Evolutionary conservation across 768 basidiomycete genomes (phyloP), one percentile per base, ranked within the genome.

Genomic region (Russula abietina): DNA sequence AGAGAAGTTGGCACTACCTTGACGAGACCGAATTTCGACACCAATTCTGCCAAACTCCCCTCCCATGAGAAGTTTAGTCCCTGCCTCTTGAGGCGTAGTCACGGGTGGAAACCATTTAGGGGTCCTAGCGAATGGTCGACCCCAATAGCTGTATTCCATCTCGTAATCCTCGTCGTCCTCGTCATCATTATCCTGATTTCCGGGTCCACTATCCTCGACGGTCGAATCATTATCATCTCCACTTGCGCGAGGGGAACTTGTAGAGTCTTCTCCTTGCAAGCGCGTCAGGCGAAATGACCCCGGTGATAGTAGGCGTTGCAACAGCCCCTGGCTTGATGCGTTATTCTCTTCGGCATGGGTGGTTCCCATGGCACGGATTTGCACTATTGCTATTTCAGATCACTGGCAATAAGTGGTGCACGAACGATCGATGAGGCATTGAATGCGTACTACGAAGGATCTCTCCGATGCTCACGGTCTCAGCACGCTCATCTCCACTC

Each of bases 11-110:
- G 70, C 70, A 38, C 75, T 69, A 45, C 77, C 75, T 32, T 72
- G 75, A 50, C 77, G 75, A 36, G 75, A 73, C 65, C 74, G 77
- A 16, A 79, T 70, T 70, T 85, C 85, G 59, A 77, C 73, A 39
- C 77, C 75, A 38, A 90, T 77, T 61, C 81, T 75, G 19, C 92
- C 92, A 72, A 93, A 96, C 57, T 93, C 89, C 51, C 93, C 93
- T 67, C 85, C 80, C 66, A 81, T 80, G 11, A 91, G 78, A 14
- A 96, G 77, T 46, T 81, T 77, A 17, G 85, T 69, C 2, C 93
- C 93, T 36, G 75, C 78, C 55, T 81, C 68, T 71, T 87, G 81
- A 7, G 91, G 88, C 61, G 86, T 80, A 22, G 73, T 82, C 26
- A 80, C 77, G 49, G 74, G 65, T 33, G 73, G 70, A 60, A 73